phyloP scores from a whole-genome alignment of 2,329 filamentous ascomycete genomes.

The Aspergillus novofumigatus region DNA sequence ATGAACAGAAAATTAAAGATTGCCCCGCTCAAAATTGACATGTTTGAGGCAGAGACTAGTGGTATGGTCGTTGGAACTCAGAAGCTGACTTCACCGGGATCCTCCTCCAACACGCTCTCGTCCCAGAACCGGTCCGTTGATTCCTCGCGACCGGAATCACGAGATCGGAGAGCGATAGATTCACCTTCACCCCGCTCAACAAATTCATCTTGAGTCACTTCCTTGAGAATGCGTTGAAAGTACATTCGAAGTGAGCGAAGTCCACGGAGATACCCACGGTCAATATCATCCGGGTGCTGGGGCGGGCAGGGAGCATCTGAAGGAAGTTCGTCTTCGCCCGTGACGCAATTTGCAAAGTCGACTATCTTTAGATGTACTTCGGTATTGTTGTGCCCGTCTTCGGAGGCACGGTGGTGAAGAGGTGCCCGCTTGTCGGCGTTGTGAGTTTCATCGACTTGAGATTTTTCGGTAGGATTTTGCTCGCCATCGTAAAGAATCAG shows the following conservation, averaged over 20 bases:
- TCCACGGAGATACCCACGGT: constrained; percentile 84
- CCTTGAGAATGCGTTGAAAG: constrained; percentile 80
- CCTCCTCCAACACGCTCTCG: constrained; percentile 40
- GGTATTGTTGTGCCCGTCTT: constrained; percentile 35
- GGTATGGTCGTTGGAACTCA: constrained; percentile 10
- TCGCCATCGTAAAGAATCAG: constrained; percentile 96
- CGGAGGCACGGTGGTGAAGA: constrained; percentile 27
- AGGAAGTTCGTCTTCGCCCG: constrained; percentile 66
- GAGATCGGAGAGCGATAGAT: constrained; percentile 34
- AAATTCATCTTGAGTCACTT: constrained; percentile 54
- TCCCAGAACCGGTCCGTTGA: constrained; percentile 36
- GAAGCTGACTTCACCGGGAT: constrained; percentile 43
- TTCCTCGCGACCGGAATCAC: constrained; percentile 27
- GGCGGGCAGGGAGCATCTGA: constrained; percentile 70
- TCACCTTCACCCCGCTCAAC: constrained; percentile 43
- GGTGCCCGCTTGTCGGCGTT: constrained; percentile 30
- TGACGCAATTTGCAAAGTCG: constrained; percentile 97
- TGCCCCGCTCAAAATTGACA: neutral
- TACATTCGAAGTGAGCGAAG: constrained; percentile 74
- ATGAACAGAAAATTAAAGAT: constrained; percentile 5
- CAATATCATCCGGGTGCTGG: constrained; percentile 71
- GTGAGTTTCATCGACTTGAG: constrained; percentile 17
- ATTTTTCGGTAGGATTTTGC: constrained; percentile 22
- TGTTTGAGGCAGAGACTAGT: neutral
- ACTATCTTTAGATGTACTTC: constrained; percentile 84